phyloP scores from a whole-genome alignment of 1,284 basidiomycete species.

The Papiliotrema fonsecae region DNA sequence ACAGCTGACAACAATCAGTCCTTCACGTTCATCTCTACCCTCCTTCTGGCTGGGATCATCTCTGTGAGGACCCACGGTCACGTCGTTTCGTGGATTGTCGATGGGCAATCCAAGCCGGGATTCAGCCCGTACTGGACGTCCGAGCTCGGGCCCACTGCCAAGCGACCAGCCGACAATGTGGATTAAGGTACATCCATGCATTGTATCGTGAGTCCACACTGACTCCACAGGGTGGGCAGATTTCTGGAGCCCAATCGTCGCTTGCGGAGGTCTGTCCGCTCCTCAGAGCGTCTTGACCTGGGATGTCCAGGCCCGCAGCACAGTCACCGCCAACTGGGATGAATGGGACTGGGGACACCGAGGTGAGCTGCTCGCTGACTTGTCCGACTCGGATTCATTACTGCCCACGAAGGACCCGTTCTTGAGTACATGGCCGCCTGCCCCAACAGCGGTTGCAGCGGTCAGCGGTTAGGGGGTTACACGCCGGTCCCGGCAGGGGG shows the following conservation, averaged over 20 bases:
- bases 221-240: slow-evolving; percentile 19
- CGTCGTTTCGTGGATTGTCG: slow-evolving; percentile 12
- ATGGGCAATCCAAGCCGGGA: slow-evolving; percentile 11
- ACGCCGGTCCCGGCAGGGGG: no score
- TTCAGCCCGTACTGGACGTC: slow-evolving; percentile 19
- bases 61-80: slow-evolving; percentile 19
- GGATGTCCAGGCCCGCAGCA: slow-evolving; percentile 16
- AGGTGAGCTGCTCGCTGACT: no score
- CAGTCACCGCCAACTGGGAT: slow-evolving; percentile 19
- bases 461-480: no score
- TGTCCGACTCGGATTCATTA: no score
- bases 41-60: slow-evolving; percentile 4
- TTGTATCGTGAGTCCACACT: no score
- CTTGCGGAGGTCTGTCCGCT: slow-evolving; percentile 17
- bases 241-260: slow-evolving; percentile 14
- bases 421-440: no score
- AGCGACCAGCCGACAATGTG: slow-evolving; percentile 16
- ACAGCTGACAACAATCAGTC: no score
- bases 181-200: slow-evolving; percentile 19
- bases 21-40: not conserved
- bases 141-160: slow-evolving; percentile 13
- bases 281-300: slow-evolving; percentile 13
- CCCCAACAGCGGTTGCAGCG: no score
- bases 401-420: no score
- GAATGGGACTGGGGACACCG: slow-evolving; percentile 10